phyloP scores from a whole-genome alignment of 176 grass and related monocot species.

The Rhynchospora tenuis region DNA sequence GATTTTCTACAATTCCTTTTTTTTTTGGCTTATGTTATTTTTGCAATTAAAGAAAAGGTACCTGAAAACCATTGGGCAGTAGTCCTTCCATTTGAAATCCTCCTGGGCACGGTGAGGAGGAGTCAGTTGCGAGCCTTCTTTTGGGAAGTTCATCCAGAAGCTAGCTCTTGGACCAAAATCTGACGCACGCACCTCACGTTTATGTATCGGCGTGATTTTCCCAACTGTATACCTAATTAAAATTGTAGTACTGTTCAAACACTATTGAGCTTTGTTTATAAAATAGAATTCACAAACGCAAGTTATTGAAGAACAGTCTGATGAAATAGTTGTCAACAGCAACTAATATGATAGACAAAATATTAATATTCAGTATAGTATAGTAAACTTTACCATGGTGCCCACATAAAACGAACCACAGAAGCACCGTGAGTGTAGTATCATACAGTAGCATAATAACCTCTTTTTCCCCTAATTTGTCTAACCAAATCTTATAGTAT shows the following conservation, averaged over 20 bases:
- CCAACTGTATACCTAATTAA: slow-evolving; percentile 90
- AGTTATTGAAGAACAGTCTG: neutral
- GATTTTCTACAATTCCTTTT: neutral
- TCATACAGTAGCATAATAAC: slow-evolving; percentile 2
- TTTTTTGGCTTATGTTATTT: neutral
- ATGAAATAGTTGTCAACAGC: neutral
- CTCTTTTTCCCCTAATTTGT: neutral
- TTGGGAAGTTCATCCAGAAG: slow-evolving; percentile 98
- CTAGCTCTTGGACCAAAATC: slow-evolving; percentile 95
- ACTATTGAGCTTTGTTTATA: neutral
- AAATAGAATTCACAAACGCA: neutral
- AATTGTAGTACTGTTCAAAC: slow-evolving; percentile 5
- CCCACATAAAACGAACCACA: neutral
- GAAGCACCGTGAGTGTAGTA: neutral
- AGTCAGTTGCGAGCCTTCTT: slow-evolving; percentile 86
- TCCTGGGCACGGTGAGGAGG: slow-evolving; percentile 65
- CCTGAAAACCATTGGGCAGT: slow-evolving; percentile 99
- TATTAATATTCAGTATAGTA: neutral
- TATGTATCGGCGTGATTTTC: slow-evolving; percentile 97
- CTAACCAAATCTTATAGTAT: neutral
- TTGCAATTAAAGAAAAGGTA: slow-evolving; percentile 22
- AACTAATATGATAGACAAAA: neutral
- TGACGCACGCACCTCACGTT: slow-evolving; percentile 82
- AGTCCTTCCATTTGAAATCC: slow-evolving; percentile 99
- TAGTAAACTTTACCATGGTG: neutral